Conservation (phyloP, 2,329 filamentous ascomycete genomes). For the Coniochaeta prunicola region DNA sequence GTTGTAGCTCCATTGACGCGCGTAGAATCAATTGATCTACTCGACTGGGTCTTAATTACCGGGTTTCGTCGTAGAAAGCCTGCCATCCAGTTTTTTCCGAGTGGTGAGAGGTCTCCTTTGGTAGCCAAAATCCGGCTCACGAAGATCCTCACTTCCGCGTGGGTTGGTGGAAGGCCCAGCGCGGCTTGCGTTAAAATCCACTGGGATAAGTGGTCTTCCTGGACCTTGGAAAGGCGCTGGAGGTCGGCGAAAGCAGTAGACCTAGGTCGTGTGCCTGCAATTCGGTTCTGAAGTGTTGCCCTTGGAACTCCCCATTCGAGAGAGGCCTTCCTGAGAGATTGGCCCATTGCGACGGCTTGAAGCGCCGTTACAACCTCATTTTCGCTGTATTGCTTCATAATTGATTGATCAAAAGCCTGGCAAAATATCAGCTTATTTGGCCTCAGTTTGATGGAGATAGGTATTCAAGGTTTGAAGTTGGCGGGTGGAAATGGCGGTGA, state of each 20-base stretch:
- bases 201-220: conserved; percentile 4
- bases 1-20: too few relatives aligned
- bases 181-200: conserved; percentile 5
- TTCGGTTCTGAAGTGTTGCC: background rate
- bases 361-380: background rate
- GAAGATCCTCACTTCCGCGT: conserved; percentile 5
- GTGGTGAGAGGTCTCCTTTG: background rate
- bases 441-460: background rate
- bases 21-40: too few relatives aligned
- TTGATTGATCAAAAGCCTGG: background rate
- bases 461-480: background rate
- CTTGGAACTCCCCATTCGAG: background rate
- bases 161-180: conserved; percentile 5
- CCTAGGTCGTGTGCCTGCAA: background rate
- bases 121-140: conserved; percentile 1
- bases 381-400: background rate
- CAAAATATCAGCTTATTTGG: background rate
- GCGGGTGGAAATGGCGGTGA: background rate
- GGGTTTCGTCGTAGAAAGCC: conserved; percentile 3
- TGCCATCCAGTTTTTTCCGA: conserved; percentile 2
- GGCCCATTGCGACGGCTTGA: background rate
- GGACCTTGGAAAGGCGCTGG: background rate
- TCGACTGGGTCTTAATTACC: too few relatives aligned
- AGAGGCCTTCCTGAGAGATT: background rate
- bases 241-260: background rate